Conservation (phyloP, 352 stramenopile species). For the Globisporangium cederbergense region DNA sequence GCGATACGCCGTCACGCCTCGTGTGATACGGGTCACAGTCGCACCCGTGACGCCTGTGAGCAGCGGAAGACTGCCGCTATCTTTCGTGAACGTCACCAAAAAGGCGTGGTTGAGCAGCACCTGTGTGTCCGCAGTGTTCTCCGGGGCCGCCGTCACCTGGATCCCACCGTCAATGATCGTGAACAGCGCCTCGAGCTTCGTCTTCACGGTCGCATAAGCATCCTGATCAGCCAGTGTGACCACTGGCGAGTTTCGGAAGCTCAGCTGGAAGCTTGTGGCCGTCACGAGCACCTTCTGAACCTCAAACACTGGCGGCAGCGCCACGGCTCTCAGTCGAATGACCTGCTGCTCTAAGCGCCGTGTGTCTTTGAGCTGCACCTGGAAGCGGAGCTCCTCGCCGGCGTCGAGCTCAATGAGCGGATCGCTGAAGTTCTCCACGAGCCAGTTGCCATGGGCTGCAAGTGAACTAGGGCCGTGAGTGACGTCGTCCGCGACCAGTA, state of each 20-base stretch:
- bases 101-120: constrained; percentile 39
- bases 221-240: constrained; percentile 33
- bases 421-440: constrained; percentile 61
- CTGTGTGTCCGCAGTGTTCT: constrained; percentile 25
- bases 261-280: constrained; percentile 38
- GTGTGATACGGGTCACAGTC: constrained; percentile 31
- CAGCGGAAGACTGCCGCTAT: constrained; percentile 48
- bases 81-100: constrained; percentile 65
- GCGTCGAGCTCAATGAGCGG: constrained; percentile 53
- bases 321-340: constrained; percentile 53
- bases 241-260: constrained; percentile 53
- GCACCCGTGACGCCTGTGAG: constrained; percentile 20
- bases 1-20: constrained; percentile 39
- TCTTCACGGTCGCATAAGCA: constrained; percentile 39
- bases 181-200: constrained; percentile 70
- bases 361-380: constrained; percentile 90
- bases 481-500: constrained; percentile 70
- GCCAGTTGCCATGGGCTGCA: constrained; percentile 59
- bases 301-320: constrained; percentile 37
- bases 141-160: constrained; percentile 46
- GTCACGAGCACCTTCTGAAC: constrained; percentile 58
- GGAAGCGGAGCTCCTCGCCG: constrained; percentile 61
- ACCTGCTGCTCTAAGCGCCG: constrained; percentile 67
- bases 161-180: constrained; percentile 83
- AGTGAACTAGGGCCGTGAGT: constrained; percentile 76